Evolutionary conservation across 495 filamentous ascomycete species (phyloP).

Genomic region (Cudoniella acicularis): DNA sequence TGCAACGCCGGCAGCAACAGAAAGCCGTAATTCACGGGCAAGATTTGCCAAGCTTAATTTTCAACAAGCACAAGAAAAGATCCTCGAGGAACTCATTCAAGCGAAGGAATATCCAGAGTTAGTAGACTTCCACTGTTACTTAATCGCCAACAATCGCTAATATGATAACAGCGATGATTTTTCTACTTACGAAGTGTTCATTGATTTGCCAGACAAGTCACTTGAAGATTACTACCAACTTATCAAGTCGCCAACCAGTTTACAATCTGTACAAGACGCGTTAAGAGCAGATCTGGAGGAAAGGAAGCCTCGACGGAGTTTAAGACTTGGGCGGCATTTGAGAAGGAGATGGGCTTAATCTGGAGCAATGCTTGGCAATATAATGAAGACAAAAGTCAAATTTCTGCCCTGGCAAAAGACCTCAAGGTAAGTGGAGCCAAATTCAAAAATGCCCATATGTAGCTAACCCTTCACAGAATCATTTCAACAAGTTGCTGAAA

Average conservation of each 20-base stretch:
- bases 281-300: slow-evolving; percentile 64
- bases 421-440: slow-evolving; percentile 59
- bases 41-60: slow-evolving; percentile 63
- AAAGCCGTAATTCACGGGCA: slow-evolving; percentile 42
- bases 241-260: slow-evolving; percentile 67
- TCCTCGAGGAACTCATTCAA: slow-evolving; percentile 63
- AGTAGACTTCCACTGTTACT: slow-evolving; percentile 22
- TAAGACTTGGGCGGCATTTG: slow-evolving; percentile 75
- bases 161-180: slow-evolving; percentile 41
- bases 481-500: slow-evolving; percentile 60
- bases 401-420: slow-evolving; percentile 65
- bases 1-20: slow-evolving; percentile 36
- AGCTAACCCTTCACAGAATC: slow-evolving; percentile 41
- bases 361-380: slow-evolving; percentile 85
- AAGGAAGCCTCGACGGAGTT: slow-evolving; percentile 60
- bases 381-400: slow-evolving; percentile 84
- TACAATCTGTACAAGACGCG: slow-evolving; percentile 68
- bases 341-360: slow-evolving; percentile 70
- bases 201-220: slow-evolving; percentile 58
- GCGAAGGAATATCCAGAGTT: slow-evolving; percentile 50
- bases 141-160: slow-evolving; percentile 27
- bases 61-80: slow-evolving; percentile 78
- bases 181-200: slow-evolving; percentile 57
- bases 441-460: slow-evolving; percentile 15
- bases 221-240: slow-evolving; percentile 74